These are phyloP conservation scores for Hypoxylon sp. DNA, from an alignment of 2,329 filamentous ascomycete genomes.

Conservation along the genomic window DNA sequence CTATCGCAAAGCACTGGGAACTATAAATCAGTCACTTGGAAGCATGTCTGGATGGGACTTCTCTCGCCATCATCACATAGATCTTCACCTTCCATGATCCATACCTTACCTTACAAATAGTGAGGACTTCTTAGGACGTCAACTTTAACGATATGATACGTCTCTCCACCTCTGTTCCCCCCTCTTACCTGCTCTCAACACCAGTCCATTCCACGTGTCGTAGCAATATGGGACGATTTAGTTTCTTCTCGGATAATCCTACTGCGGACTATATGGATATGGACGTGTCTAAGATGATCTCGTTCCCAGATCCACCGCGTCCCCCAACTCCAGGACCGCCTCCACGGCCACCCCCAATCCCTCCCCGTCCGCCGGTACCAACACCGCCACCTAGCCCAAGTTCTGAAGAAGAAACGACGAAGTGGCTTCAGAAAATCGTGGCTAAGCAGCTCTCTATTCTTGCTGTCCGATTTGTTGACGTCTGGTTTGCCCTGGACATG, in stretches of 20 bases:
- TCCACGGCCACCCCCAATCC: slow-evolving; percentile 49
- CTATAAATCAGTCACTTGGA: slow-evolving; percentile 46
- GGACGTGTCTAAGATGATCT: slow-evolving; percentile 19
- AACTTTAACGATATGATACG: slow-evolving; percentile 17
- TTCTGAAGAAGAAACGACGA: slow-evolving; percentile 17
- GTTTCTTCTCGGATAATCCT: not conserved
- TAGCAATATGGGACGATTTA: slow-evolving; percentile 1
- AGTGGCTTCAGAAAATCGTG: slow-evolving; percentile 13
- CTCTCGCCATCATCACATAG: slow-evolving; percentile 20
- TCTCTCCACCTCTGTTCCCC: slow-evolving; percentile 3
- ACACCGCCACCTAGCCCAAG: slow-evolving; percentile 53
- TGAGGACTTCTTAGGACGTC: not conserved
- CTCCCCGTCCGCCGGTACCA: slow-evolving; percentile 49
- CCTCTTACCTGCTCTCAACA: not conserved
- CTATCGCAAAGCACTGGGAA: slow-evolving; percentile 23
- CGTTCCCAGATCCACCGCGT: slow-evolving; percentile 49
- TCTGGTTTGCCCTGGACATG: slow-evolving; percentile 19
- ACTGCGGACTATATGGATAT: slow-evolving; percentile 7
- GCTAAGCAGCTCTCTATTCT: slow-evolving; percentile 36
- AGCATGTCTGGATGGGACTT: slow-evolving; percentile 16
- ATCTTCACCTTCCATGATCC: slow-evolving; percentile 1
- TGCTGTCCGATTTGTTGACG: slow-evolving; percentile 23
- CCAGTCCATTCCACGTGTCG: not conserved
- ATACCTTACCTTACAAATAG: not conserved
- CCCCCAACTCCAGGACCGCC: slow-evolving; percentile 51